Percentiles rank a stretch among this genome's conserved stretches.
Evolutionary conservation across 1,284 basidiomycete species (phyloP).

Genomic region (Melampsora larici-populina): DNA sequence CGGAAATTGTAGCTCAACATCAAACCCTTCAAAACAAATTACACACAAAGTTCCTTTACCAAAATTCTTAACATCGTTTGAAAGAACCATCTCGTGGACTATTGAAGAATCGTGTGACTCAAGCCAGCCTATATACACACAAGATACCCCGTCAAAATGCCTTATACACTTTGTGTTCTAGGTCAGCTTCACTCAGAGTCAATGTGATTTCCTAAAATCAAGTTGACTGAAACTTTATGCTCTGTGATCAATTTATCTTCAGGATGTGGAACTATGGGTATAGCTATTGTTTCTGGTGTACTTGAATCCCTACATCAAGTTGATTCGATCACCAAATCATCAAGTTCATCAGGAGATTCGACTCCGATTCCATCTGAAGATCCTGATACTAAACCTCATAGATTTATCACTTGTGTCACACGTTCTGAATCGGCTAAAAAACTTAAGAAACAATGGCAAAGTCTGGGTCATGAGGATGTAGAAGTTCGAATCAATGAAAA

Average conservation of each 20-base stretch:
- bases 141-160: too few species aligned
- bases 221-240: not conserved
- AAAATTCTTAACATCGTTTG: too few species aligned
- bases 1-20: too few species aligned
- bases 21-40: too few species aligned
- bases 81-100: too few species aligned
- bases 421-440: slow-evolving; percentile 71
- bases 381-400: slow-evolving; percentile 62
- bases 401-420: slow-evolving; percentile 84
- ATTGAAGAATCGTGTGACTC: too few species aligned
- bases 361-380: slow-evolving; percentile 51
- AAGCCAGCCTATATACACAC: too few species aligned
- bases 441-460: slow-evolving; percentile 60
- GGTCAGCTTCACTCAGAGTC: not conserved
- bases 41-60: too few species aligned
- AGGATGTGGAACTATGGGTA: slow-evolving; percentile 99
- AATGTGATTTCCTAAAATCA: not conserved
- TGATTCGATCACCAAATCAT: slow-evolving; percentile 43
- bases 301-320: slow-evolving; percentile 62
- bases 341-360: slow-evolving; percentile 50
- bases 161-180: not conserved
- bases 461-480: slow-evolving; percentile 59
- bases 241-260: slow-evolving; percentile 12
- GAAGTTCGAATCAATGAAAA: slow-evolving; percentile 70
- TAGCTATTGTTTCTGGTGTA: slow-evolving; percentile 89